Evolutionary conservation across 116 monocot genomes (phyloP).

Genomic region (Phalaenopsis hybrid): DNA sequence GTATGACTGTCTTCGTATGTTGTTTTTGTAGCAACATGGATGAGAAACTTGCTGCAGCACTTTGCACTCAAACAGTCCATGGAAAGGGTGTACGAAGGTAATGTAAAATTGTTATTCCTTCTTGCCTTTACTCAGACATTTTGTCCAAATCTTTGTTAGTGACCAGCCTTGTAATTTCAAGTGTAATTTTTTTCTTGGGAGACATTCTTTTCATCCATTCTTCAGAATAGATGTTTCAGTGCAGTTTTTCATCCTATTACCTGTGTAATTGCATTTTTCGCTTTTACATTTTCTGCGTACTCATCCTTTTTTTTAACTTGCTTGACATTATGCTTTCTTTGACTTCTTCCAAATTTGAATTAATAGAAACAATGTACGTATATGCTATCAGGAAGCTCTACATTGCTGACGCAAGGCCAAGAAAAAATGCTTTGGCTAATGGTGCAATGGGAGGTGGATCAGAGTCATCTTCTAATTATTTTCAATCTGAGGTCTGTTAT

Average conservation of each 20-base stretch:
- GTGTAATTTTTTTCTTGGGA: not conserved
- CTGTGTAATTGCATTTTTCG: not conserved
- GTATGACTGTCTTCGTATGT: not conserved
- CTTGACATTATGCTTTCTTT: not conserved
- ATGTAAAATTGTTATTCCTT: not conserved
- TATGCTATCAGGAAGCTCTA: slow-evolving; percentile 70
- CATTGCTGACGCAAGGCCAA: slow-evolving; percentile 97
- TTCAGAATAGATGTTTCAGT: not conserved
- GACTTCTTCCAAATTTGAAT: not conserved
- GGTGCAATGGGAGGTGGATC: slow-evolving; percentile 97
- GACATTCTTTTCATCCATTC: not conserved
- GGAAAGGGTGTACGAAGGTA: slow-evolving; percentile 48
- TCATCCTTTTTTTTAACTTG: not conserved
- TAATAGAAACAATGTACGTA: not conserved
- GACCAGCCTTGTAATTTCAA: not conserved
- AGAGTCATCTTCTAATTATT: slow-evolving; percentile 96
- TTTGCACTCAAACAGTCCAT: slow-evolving; percentile 46
- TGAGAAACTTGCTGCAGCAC: slow-evolving; percentile 96
- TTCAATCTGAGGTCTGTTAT: slow-evolving; percentile 74
- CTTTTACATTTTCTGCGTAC: not conserved
- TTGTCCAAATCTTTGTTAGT: not conserved
- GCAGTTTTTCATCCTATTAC: not conserved
- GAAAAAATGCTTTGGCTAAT: slow-evolving; percentile 95
- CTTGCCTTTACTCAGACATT: not conserved
- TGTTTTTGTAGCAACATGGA: slow-evolving; percentile 66